These are phyloP conservation scores for Tephrocybe sp. DNA, from an alignment of 768 basidiomycete species.

Conservation along the genomic window DNA sequence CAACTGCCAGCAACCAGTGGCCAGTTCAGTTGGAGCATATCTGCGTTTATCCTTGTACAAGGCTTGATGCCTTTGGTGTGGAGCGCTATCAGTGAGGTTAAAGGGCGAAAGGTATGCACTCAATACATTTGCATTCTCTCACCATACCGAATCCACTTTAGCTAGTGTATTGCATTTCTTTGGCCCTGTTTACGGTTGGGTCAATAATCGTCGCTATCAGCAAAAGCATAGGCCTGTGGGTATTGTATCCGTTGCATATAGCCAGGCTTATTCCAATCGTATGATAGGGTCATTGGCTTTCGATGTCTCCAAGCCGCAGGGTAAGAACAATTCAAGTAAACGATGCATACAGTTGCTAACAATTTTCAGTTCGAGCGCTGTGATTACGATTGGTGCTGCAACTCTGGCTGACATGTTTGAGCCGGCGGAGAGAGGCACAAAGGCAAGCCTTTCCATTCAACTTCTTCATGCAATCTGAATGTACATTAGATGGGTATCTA, in stretches of 20 bases:
- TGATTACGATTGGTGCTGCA: conserved; percentile 62
- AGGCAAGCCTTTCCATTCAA: conserved; percentile 24
- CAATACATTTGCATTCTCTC: not conserved
- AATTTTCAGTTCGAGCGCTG: conserved; percentile 18
- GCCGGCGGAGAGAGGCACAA: conserved; percentile 67
- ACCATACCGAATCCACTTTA: conserved; percentile 14
- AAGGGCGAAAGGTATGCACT: conserved; percentile 61
- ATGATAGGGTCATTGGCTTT: conserved; percentile 54
- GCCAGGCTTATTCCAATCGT: not conserved
- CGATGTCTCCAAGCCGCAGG: conserved; percentile 67
- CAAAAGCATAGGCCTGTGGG: conserved; percentile 47
- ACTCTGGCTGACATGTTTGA: conserved; percentile 80
- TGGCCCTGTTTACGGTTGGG: conserved; percentile 51
- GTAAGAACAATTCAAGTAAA: conserved; percentile 26
- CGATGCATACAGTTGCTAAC: not conserved
- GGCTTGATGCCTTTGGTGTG: conserved; percentile 66
- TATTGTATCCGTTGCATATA: not conserved
- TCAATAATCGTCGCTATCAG: conserved; percentile 57
- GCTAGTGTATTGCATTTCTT: conserved; percentile 55
- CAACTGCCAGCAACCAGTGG: conserved; percentile 59
- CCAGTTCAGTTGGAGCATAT: conserved; percentile 66
- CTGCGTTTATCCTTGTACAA: conserved; percentile 73
- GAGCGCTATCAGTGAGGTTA: conserved; percentile 70
- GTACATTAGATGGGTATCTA: conserved; percentile 66
- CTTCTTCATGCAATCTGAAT: not conserved